Evolutionary conservation across 169 alveolate species (phyloP).

Genomic region (Plasmodium coatneyi): DNA sequence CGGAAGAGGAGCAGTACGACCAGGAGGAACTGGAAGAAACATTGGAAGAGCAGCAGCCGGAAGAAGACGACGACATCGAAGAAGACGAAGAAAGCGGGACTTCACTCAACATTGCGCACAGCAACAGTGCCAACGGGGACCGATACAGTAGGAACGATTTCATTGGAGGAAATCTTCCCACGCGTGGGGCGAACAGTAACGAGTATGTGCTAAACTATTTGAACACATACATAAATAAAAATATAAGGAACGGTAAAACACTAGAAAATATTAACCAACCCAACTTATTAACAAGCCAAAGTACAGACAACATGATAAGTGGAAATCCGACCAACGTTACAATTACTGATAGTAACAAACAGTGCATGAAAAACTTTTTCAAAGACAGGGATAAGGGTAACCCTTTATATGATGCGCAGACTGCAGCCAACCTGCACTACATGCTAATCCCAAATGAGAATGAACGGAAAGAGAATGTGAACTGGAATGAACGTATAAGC

Average conservation of each 20-base stretch:
- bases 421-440: not conserved
- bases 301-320: not conserved
- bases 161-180: not conserved
- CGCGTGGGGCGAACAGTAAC: not conserved
- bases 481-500: not conserved
- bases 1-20: not conserved
- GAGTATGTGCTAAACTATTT: constrained; percentile 23
- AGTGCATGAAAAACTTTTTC: not conserved
- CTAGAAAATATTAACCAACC: not conserved
- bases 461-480: not conserved
- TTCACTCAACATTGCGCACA: not conserved
- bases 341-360: not conserved
- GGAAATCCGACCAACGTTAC: not conserved
- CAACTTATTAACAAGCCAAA: not conserved
- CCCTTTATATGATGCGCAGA: not conserved
- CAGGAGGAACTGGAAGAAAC: not conserved
- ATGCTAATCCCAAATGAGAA: not conserved
- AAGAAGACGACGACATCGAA: not conserved
- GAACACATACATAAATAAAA: constrained; percentile 18
- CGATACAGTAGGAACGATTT: not conserved
- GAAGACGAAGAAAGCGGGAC: not conserved
- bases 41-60: not conserved
- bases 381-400: not conserved
- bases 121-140: not conserved
- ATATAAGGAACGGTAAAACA: not conserved